These are phyloP conservation scores for Ascoidea rubescens DNA, from an alignment of 805 yeast species.

Conservation along the genomic window DNA sequence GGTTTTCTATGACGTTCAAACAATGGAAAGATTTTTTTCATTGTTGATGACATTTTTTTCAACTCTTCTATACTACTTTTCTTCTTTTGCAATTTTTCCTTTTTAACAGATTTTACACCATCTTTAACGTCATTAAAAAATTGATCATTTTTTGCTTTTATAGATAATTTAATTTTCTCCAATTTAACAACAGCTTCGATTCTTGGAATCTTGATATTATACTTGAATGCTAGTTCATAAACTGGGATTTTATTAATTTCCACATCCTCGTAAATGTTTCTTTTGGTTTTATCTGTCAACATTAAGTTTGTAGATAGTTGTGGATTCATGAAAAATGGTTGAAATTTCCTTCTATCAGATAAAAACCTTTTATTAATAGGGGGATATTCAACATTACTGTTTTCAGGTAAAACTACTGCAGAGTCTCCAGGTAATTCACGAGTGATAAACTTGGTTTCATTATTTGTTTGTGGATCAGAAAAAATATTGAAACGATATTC, in stretches of 20 bases:
- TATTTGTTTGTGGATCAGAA: slow-evolving; percentile 50
- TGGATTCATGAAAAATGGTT: slow-evolving; percentile 74
- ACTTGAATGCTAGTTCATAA: slow-evolving; percentile 65
- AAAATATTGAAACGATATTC: slow-evolving; percentile 69
- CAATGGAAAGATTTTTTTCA: slow-evolving; percentile 73
- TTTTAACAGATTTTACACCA: slow-evolving; percentile 16
- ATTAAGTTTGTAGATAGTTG: slow-evolving; percentile 54
- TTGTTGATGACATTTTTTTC: slow-evolving; percentile 18
- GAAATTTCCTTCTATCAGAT: slow-evolving; percentile 21
- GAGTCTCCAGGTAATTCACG: slow-evolving; percentile 34
- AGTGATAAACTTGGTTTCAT: slow-evolving; percentile 58
- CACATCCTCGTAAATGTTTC: slow-evolving; percentile 43
- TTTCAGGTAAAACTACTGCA: slow-evolving; percentile 20
- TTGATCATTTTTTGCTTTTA: slow-evolving; percentile 49
- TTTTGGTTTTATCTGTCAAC: slow-evolving; percentile 45
- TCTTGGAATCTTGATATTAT: slow-evolving; percentile 73
- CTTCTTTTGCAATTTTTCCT: slow-evolving; percentile 25
- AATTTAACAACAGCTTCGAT: slow-evolving; percentile 78
- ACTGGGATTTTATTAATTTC: slow-evolving; percentile 37
- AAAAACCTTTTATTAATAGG: slow-evolving; percentile 5
- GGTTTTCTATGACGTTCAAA: slow-evolving; percentile 31
- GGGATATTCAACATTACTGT: slow-evolving; percentile 11
- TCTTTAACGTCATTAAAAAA: slow-evolving; percentile 11
- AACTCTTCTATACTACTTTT: slow-evolving; percentile 37
- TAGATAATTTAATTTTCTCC: slow-evolving; percentile 40